Conservation (phyloP, 2,329 filamentous ascomycete species). For the Amphichorda felina region DNA sequence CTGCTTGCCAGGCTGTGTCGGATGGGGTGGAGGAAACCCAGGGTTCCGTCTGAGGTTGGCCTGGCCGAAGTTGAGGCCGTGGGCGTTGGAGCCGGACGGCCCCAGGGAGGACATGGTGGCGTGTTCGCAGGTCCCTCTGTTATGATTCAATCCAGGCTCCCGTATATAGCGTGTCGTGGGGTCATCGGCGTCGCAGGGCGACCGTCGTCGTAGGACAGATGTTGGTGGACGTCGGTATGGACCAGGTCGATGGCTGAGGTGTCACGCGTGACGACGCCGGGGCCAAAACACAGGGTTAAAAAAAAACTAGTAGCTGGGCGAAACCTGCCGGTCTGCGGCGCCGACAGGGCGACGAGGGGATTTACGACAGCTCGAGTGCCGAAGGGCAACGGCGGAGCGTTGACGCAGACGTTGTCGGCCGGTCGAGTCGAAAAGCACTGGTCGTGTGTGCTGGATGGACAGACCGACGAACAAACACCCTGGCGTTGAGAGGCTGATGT, state of each 20-base stretch:
- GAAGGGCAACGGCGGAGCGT: neutral
- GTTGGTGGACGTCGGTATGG: neutral
- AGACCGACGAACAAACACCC: conserved; percentile 1
- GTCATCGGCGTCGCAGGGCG: neutral
- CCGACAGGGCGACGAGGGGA: neutral
- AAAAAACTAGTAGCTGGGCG: neutral
- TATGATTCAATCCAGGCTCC: neutral
- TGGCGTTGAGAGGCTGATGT: neutral
- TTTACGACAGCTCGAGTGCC: neutral
- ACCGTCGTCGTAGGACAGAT: neutral
- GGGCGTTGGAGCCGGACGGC: conserved; percentile 36
- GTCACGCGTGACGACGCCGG: neutral
- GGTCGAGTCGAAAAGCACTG: neutral
- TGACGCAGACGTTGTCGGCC: neutral
- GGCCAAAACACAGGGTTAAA: neutral
- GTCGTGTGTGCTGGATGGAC: neutral
- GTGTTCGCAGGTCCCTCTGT: neutral
- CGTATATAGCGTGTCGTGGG: neutral
- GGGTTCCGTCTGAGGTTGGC: conserved; percentile 32
- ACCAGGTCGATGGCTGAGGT: neutral
- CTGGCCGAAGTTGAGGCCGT: conserved; percentile 39
- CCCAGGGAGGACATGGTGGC: conserved; percentile 35
- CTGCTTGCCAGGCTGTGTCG: conserved; percentile 40
- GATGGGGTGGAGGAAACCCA: conserved; percentile 32
- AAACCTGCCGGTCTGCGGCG: too few species aligned